Evolutionary conservation across 1,139 yeast genomes (phyloP).

Genomic region (Taphrina confusa): DNA sequence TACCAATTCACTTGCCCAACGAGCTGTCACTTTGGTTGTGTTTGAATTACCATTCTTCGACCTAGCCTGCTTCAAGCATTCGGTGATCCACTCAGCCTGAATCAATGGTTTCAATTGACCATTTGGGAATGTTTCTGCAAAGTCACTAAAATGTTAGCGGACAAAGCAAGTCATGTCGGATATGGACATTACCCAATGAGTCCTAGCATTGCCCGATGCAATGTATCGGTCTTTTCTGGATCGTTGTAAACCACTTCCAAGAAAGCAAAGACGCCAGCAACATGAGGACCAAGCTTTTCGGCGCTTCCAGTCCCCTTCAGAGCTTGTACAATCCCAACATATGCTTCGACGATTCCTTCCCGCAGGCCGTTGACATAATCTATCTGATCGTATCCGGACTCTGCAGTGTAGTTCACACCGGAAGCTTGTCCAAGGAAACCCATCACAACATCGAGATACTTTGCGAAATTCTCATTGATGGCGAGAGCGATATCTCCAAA

Average conservation of each 20-base stretch:
- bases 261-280: constrained; percentile 70
- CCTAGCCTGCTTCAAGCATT: constrained; percentile 36
- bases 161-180: too few relatives aligned
- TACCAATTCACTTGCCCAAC: constrained; percentile 39
- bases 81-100: constrained; percentile 37
- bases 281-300: constrained; percentile 63
- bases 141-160: constrained; percentile 26
- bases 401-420: constrained; percentile 53
- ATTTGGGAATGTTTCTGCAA: constrained; percentile 38
- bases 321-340: constrained; percentile 93
- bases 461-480: constrained; percentile 73
- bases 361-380: constrained; percentile 73
- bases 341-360: constrained; percentile 89
- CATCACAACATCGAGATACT: constrained; percentile 78
- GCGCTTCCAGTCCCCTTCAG: constrained; percentile 58
- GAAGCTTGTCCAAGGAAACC: constrained; percentile 64
- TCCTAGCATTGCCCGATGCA: constrained; percentile 37
- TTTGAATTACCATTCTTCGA: constrained; percentile 34
- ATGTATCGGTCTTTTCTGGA: constrained; percentile 41
- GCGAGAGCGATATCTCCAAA: constrained; percentile 95
- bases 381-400: constrained; percentile 67
- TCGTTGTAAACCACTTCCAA: constrained; percentile 63
- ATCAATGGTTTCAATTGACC: constrained; percentile 36
- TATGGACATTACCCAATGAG: constrained; percentile 35
- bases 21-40: constrained; percentile 38